These are phyloP conservation scores for Apophysomyces variabilis DNA, from an alignment of 371 early-diverging fungal species.

Conservation along the genomic window DNA sequence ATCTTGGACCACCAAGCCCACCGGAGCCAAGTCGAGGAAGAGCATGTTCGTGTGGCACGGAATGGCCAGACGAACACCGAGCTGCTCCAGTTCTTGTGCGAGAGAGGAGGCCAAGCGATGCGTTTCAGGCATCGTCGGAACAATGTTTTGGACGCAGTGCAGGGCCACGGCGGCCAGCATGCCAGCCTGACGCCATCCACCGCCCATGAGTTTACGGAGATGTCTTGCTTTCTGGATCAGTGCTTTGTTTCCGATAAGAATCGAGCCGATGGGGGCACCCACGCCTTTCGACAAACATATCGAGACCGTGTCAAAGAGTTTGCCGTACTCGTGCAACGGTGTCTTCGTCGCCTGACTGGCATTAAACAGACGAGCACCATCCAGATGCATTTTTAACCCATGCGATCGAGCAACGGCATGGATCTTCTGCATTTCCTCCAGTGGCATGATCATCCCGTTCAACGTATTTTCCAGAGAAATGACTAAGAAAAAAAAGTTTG, in stretches of 20 bases:
- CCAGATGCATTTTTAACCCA: constrained; percentile 74
- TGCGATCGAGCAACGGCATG: constrained; percentile 50
- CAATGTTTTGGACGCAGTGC: constrained; percentile 66
- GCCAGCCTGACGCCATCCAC: constrained; percentile 92
- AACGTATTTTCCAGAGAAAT: constrained; percentile 91
- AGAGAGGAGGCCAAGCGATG: constrained; percentile 67
- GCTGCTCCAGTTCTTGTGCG: constrained; percentile 53
- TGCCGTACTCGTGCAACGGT: constrained; percentile 69
- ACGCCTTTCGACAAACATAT: constrained; percentile 88
- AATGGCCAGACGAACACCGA: constrained; percentile 63
- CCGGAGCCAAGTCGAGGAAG: constrained; percentile 59
- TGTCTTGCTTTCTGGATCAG: constrained; percentile 77
- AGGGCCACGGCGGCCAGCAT: constrained; percentile 73
- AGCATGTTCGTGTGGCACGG: constrained; percentile 93
- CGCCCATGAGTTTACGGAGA: constrained; percentile 87
- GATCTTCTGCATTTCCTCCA: constrained; percentile 73
- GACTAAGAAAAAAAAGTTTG: constrained; percentile 41
- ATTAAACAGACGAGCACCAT: constrained; percentile 93
- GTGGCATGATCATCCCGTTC: constrained; percentile 78
- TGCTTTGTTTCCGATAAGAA: constrained; percentile 64
- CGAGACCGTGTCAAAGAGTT: constrained; percentile 78
- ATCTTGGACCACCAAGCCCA: constrained; percentile 51
- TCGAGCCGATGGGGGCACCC: constrained; percentile 91
- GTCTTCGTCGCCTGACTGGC: constrained; percentile 75
- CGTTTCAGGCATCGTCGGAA: constrained; percentile 65